A percentile compares a stretch with the other conserved stretches of the same genome.
phyloP scores from a whole-genome alignment of 1,284 basidiomycete species.

The Albatrellus sp. region DNA sequence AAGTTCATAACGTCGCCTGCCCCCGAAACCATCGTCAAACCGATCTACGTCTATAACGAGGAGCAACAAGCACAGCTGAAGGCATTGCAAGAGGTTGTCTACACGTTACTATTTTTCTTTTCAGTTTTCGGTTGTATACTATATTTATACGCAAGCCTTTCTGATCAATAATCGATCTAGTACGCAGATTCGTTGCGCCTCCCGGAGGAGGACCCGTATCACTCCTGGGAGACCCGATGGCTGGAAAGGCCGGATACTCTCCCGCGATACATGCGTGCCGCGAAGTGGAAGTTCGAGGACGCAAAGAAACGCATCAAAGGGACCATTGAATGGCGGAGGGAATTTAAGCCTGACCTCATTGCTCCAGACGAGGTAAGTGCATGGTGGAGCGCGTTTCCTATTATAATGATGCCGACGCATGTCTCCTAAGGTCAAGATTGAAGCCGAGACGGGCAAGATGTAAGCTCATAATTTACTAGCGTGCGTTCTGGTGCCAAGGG shows the following conservation, averaged over 20 bases:
- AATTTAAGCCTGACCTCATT: constrained; percentile 74
- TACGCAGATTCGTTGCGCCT: constrained; percentile 52
- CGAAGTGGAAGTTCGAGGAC: constrained; percentile 72
- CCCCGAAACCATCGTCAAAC: constrained; percentile 33
- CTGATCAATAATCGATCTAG: constrained; percentile 23
- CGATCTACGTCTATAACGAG: constrained; percentile 47
- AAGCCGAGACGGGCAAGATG: constrained; percentile 82
- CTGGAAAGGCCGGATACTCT: constrained; percentile 61
- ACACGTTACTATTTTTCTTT: no score
- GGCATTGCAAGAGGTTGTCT: constrained; percentile 50
- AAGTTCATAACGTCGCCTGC: constrained; percentile 33
- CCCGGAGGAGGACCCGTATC: constrained; percentile 56
- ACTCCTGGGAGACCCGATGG: constrained; percentile 69
- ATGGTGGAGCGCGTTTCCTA: not conserved
- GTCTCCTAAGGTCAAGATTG: constrained; percentile 37
- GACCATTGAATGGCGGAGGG: constrained; percentile 73
- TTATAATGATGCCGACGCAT: not conserved
- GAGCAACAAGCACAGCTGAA: constrained; percentile 50
- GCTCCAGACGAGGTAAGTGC: constrained; percentile 55
- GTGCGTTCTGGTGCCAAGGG: not conserved
- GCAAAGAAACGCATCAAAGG: constrained; percentile 66
- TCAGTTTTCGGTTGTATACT: constrained; percentile 12
- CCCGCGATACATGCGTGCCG: constrained; percentile 72
- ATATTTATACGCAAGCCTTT: constrained; percentile 1
- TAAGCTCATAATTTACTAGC: constrained; percentile 30